Conservation (phyloP, 2,329 filamentous ascomycete species). For the Fusarium foetens region DNA sequence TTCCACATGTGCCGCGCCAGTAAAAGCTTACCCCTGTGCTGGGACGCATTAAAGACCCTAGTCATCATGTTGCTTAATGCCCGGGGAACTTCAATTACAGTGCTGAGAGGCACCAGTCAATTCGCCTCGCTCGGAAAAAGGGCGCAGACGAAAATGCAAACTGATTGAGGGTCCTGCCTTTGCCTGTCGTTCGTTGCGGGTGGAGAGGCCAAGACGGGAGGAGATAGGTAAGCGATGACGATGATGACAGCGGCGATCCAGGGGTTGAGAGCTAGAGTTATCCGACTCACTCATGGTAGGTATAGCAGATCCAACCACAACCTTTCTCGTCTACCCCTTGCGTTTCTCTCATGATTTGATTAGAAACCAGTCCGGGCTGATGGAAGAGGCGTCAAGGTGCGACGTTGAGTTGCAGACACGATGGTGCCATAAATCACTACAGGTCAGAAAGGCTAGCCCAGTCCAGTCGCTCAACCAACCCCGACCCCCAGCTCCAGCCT, state of each 20-base stretch:
- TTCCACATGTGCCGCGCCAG: conserved; percentile 32
- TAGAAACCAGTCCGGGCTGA: conserved; percentile 12
- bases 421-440: conserved; percentile 19
- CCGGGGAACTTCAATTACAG: background rate
- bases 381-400: conserved; percentile 29
- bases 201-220: conserved; percentile 31
- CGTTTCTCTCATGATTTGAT: background rate
- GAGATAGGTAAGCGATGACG: conserved; percentile 33
- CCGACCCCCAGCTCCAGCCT: conserved; percentile 18
- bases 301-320: conserved; percentile 5
- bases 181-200: conserved; percentile 22
- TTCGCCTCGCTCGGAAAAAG: conserved; percentile 6
- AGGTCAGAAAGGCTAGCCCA: background rate
- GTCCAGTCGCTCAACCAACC: background rate
- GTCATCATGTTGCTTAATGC: background rate
- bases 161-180: background rate
- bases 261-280: conserved; percentile 8
- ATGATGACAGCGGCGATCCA: conserved; percentile 36
- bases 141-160: conserved; percentile 1
- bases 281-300: background rate
- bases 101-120: background rate
- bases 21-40: conserved; percentile 25
- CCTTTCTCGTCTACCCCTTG: background rate
- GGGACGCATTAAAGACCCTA: conserved; percentile 6
- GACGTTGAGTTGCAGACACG: conserved; percentile 25